phyloP scores from a whole-genome alignment of 2,329 filamentous ascomycete genomes.

The Sporothrix mexicana region DNA sequence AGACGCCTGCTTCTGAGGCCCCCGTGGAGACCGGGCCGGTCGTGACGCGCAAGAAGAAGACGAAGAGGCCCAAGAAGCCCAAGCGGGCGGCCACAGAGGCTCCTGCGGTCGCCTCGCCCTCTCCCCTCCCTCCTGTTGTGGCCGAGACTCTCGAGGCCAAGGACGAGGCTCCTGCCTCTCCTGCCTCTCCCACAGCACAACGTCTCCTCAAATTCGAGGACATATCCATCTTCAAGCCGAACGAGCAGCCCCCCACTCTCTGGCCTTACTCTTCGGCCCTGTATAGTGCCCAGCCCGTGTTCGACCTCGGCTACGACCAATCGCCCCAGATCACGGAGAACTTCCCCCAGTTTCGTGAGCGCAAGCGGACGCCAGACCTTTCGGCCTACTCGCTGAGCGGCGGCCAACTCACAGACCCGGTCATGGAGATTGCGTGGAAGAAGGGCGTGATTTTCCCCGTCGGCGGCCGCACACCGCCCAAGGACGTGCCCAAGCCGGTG shows the following conservation, averaged over 20 bases:
- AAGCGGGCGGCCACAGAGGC: not conserved
- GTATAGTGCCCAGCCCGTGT: not conserved
- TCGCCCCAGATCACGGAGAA: not conserved
- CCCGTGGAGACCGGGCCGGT: too few species aligned
- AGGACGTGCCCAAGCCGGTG: not conserved
- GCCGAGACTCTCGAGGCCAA: not conserved
- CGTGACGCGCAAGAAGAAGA: not conserved
- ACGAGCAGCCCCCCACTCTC: not conserved
- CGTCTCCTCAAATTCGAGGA: not conserved
- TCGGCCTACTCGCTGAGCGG: not conserved
- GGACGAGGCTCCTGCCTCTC: not conserved
- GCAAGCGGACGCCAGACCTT: not conserved
- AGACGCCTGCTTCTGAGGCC: too few species aligned
- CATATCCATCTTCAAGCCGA: not conserved
- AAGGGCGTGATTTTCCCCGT: slow-evolving; percentile 24
- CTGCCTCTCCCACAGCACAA: not conserved
- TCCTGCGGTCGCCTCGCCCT: not conserved
- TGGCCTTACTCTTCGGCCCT: not conserved
- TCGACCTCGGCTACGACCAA: not conserved
- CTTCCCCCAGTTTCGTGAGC: slow-evolving; percentile 1
- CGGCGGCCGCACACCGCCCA: not conserved
- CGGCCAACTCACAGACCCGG: not conserved
- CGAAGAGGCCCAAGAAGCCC: not conserved
- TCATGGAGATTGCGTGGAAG: not conserved
- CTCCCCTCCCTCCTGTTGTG: not conserved